phyloP scores from a whole-genome alignment of 192 early-diverging fungal genomes.

The Mortierella antarctica region DNA sequence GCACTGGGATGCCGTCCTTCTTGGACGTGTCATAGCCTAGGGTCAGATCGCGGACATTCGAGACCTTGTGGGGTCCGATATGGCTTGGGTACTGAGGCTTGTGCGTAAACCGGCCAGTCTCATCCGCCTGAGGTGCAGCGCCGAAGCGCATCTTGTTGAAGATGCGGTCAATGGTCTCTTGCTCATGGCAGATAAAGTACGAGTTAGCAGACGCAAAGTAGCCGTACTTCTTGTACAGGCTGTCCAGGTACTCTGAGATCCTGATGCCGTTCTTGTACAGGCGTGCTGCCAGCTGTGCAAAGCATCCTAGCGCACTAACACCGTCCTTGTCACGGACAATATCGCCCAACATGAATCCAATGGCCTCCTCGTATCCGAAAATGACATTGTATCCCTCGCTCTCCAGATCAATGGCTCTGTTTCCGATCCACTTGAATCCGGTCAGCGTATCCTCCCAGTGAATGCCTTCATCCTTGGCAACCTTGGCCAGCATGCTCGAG shows the following conservation, averaged over 20 bases:
- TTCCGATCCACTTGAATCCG: slow-evolving; percentile 97
- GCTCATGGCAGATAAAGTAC: slow-evolving; percentile 89
- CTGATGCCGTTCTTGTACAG: slow-evolving; percentile 72
- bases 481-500: slow-evolving; percentile 81
- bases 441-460: slow-evolving; percentile 92
- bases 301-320: slow-evolving; percentile 81
- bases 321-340: slow-evolving; percentile 95
- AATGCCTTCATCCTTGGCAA: slow-evolving; percentile 82
- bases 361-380: slow-evolving; percentile 96
- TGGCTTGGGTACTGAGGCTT: slow-evolving; percentile 77
- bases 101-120: slow-evolving; percentile 41
- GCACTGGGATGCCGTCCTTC: slow-evolving; percentile 66
- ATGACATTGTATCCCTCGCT: slow-evolving; percentile 72
- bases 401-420: slow-evolving; percentile 77
- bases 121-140: slow-evolving; percentile 37
- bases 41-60: slow-evolving; percentile 87
- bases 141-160: slow-evolving; percentile 89
- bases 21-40: slow-evolving; percentile 85
- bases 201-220: slow-evolving; percentile 88
- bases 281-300: slow-evolving; percentile 79
- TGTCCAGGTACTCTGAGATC: slow-evolving; percentile 76
- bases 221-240: slow-evolving; percentile 81
- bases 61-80: slow-evolving; percentile 75
- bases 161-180: slow-evolving; percentile 72
- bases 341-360: slow-evolving; percentile 85